Percentiles rank a stretch among this genome's conserved stretches.
These are phyloP conservation scores for Pythium pyrilobum DNA, from an alignment of 352 stramenopile genomes.

Conservation along the genomic window DNA sequence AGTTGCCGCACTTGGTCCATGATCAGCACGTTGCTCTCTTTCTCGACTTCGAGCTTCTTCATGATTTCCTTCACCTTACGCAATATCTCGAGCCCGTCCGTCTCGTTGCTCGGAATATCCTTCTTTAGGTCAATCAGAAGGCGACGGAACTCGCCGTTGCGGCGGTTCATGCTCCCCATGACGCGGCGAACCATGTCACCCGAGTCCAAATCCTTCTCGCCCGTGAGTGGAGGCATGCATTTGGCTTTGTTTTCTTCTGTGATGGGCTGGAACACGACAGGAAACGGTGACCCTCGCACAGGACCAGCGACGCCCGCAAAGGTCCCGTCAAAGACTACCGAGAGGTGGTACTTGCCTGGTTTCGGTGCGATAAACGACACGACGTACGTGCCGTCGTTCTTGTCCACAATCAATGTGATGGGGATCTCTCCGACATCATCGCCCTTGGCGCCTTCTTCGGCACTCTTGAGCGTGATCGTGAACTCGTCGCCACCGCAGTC, in stretches of 20 bases:
- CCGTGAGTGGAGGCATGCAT: constrained; percentile 58
- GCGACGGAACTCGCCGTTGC: constrained; percentile 75
- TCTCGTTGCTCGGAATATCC: constrained; percentile 76
- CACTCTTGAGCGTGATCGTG: constrained; percentile 52
- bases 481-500: constrained; percentile 96
- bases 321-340: constrained; percentile 90
- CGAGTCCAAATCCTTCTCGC: constrained; percentile 74
- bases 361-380: constrained; percentile 85
- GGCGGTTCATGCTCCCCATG: constrained; percentile 82
- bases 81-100: constrained; percentile 71
- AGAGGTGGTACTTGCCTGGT: constrained; percentile 83
- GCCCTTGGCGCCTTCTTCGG: constrained; percentile 31
- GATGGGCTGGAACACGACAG: constrained; percentile 33
- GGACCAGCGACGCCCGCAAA: constrained; percentile 91
- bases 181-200: constrained; percentile 60
- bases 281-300: constrained; percentile 93
- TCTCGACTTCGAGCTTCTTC: constrained; percentile 67
- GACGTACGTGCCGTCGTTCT: constrained; percentile 93
- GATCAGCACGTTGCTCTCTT: constrained; percentile 58
- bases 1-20: constrained; percentile 76
- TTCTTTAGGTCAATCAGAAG: constrained; percentile 77
- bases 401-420: constrained; percentile 68
- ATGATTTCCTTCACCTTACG: constrained; percentile 85
- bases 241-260: constrained; percentile 72
- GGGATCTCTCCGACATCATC: constrained; percentile 26